These are phyloP conservation scores for Coriolopsis trogii DNA, from an alignment of 1,284 basidiomycete species.

Conservation along the genomic window DNA sequence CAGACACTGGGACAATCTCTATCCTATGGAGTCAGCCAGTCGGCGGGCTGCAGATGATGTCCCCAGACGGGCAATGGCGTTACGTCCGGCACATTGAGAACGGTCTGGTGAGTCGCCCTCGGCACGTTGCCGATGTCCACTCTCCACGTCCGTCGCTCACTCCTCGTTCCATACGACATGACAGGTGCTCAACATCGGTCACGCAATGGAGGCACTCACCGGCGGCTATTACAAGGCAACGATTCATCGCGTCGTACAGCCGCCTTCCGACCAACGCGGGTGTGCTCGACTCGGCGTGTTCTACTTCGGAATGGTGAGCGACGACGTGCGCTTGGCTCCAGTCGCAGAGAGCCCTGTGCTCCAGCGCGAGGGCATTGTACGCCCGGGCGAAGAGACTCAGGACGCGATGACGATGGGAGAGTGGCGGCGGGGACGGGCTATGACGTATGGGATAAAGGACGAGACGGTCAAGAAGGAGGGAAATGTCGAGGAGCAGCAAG, in stretches of 20 bases:
- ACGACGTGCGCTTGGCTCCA: conserved; percentile 39
- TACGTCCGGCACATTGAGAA: conserved; percentile 64
- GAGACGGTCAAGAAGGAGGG: conserved; percentile 34
- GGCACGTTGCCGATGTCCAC: no score
- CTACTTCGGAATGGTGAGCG: conserved; percentile 43
- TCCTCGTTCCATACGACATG: no score
- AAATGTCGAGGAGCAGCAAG: conserved; percentile 49
- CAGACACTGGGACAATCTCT: conserved; percentile 59
- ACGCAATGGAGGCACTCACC: conserved; percentile 57
- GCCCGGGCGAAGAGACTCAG: conserved; percentile 34
- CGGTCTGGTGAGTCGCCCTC: conserved; percentile 43
- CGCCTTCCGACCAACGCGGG: conserved; percentile 49
- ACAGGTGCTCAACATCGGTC: conserved; percentile 61
- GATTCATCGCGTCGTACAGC: conserved; percentile 44
- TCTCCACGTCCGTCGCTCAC: no score
- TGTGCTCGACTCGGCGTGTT: conserved; percentile 51
- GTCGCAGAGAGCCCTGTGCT: conserved; percentile 44
- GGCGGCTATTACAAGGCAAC: conserved; percentile 48
- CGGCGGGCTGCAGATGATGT: conserved; percentile 56
- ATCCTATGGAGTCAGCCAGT: conserved; percentile 64
- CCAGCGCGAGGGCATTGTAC: conserved; percentile 36
- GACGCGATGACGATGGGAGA: conserved; percentile 40
- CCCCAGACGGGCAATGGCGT: conserved; percentile 53
- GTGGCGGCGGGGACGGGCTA: conserved; percentile 39
- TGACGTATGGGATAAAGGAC: conserved; percentile 37